phyloP scores from a whole-genome alignment of 148 eudicot species.

The Chenopodium quinoa region DNA sequence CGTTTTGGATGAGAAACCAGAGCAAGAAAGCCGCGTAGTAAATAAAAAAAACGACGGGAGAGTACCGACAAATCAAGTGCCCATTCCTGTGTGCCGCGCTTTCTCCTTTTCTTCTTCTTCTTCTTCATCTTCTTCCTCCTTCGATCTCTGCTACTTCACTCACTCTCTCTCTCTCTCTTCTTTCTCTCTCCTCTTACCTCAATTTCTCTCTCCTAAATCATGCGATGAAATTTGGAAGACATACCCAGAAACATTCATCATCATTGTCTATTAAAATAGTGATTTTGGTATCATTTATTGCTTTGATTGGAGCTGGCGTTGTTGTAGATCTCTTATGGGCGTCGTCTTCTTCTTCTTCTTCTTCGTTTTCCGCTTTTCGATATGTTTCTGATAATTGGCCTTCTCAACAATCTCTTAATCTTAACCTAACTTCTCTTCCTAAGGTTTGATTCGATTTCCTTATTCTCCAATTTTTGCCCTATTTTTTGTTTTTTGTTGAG shows the following conservation, averaged over 20 bases:
- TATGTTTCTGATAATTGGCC: constrained; percentile 38
- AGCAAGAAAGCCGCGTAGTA: neutral
- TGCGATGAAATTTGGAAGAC: constrained; percentile 34
- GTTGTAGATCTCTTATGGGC: constrained; percentile 77
- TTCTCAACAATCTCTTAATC: constrained; percentile 24
- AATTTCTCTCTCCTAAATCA: neutral
- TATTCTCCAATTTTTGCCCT: neutral
- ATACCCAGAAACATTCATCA: constrained; percentile 18
- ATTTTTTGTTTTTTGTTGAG: neutral
- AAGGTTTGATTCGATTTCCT: constrained; percentile 8
- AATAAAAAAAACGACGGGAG: neutral
- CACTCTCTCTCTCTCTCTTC: neutral
- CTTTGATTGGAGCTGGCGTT: constrained; percentile 53
- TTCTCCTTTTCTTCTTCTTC: constrained; percentile 2
- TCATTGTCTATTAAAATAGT: constrained; percentile 22
- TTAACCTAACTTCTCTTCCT: constrained; percentile 4
- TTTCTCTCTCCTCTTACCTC: neutral
- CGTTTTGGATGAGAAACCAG: neutral
- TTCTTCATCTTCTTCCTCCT: neutral
- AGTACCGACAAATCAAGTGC: neutral
- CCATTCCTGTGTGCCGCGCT: constrained; percentile 24
- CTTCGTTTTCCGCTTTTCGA: constrained; percentile 36
- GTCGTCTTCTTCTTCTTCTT: constrained; percentile 75
- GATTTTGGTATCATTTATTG: constrained; percentile 30
- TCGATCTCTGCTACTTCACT: constrained; percentile 3